Evolutionary conservation across 2,329 filamentous ascomycete species (phyloP).

Genomic region (Pyrenophora tritici-repentis): DNA sequence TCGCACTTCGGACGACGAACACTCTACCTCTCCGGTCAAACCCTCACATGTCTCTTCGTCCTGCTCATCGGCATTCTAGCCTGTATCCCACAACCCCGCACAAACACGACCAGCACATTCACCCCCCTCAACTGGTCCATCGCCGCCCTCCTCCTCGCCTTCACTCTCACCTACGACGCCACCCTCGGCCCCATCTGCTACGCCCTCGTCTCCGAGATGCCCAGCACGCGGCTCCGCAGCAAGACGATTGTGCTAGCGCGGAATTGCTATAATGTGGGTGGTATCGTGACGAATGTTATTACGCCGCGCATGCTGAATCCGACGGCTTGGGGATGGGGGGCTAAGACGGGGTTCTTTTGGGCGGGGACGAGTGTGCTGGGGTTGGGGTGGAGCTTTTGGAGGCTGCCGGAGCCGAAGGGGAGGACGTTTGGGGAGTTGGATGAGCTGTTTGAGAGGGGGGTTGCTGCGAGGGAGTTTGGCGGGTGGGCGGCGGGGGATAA

Average conservation of each 20-base stretch:
- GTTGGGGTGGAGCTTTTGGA: slow-evolving; percentile 76
- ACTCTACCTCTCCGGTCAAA: slow-evolving; percentile 69
- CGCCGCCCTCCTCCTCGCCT: slow-evolving; percentile 13
- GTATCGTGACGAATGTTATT: slow-evolving; percentile 78
- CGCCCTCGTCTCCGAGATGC: slow-evolving; percentile 80
- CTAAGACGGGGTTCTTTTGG: slow-evolving; percentile 85
- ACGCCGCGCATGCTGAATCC: slow-evolving; percentile 59
- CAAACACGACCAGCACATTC: not conserved
- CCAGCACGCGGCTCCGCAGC: slow-evolving; percentile 78
- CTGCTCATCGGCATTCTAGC: slow-evolving; percentile 60
- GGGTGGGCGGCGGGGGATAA: too few relatives aligned
- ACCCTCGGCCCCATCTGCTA: slow-evolving; percentile 49
- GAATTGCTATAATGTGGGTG: slow-evolving; percentile 75
- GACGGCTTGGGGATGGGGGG: slow-evolving; percentile 78
- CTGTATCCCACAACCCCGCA: slow-evolving; percentile 50
- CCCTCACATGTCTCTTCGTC: slow-evolving; percentile 63
- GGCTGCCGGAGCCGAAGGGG: slow-evolving; percentile 75
- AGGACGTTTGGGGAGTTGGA: slow-evolving; percentile 84
- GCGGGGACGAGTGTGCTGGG: slow-evolving; percentile 74
- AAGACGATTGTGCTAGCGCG: slow-evolving; percentile 86
- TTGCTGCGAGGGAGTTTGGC: slow-evolving; percentile 24
- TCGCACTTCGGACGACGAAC: slow-evolving; percentile 74
- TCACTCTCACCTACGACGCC: slow-evolving; percentile 19
- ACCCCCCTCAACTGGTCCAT: slow-evolving; percentile 9
- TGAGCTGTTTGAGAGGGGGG: slow-evolving; percentile 68